Base-by-base conservation (phyloP, 441 rosid genomes). In the Populus hybrid region DNA sequence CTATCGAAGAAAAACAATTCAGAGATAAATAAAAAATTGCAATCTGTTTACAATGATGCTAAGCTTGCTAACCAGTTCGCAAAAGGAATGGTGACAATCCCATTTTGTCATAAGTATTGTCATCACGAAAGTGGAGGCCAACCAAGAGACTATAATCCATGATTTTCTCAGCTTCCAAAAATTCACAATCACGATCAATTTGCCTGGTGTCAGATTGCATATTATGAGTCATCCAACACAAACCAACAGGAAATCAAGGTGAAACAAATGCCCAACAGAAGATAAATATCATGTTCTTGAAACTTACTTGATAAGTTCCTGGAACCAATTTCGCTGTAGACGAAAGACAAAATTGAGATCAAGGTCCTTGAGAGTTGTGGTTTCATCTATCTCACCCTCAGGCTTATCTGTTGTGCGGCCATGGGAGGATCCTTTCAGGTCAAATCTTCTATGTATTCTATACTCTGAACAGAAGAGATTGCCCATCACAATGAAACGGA, bases 321-420 rank as follows among this genome's bases (percentile, higher is more conserved):
- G 93, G 78, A 83, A 94, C 97, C 97, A 91, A 80, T 84, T 86
- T 78, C 80, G 83, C 82, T 94, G 95, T 26, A 94, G 88, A 53
- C 97, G 98, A 83, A 95, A 95, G 69, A 91, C 83, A 76, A 82
- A 94, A 80, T 95, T 91, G 76, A 95, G 98, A 84, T 95, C 99
- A 23, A 95, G n/a, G n/a, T n/a, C n/a, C n/a, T n/a, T n/a, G n/a
- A n/a, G n/a, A n/a, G n/a, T n/a, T n/a, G n/a, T n/a, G n/a, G n/a
- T n/a, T n/a, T n/a, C n/a, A n/a, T n/a, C n/a, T n/a, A n/a, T n/a
- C n/a, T n/a, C n/a, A n/a, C n/a, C n/a, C n/a, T n/a, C n/a, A n/a
- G n/a, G n/a, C n/a, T n/a, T n/a, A n/a, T n/a, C n/a, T n/a, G n/a
- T n/a, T n/a, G n/a, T n/a, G n/a, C n/a, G n/a, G n/a, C n/a, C n/a